phyloP scores from a whole-genome alignment of 1,284 basidiomycete species.

The Pseudozyma thailandica region DNA sequence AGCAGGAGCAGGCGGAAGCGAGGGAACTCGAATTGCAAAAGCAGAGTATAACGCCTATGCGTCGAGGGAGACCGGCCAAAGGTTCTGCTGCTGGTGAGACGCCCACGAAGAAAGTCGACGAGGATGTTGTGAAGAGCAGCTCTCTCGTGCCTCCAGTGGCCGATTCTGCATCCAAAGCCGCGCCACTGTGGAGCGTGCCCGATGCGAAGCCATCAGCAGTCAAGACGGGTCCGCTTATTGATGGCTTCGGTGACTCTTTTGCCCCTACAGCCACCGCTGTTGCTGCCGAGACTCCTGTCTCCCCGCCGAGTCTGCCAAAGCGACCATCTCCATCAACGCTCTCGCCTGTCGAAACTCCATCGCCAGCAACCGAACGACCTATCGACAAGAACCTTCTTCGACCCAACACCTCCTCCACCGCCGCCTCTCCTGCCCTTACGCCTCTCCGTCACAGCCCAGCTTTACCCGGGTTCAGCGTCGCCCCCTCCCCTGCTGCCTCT shows the following conservation, averaged over 20 bases:
- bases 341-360: slow-evolving; percentile 12
- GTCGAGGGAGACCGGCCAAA: slow-evolving; percentile 67
- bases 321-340: slow-evolving; percentile 19
- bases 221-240: slow-evolving; percentile 32
- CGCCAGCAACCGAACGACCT: slow-evolving; percentile 3
- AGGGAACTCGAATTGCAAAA: slow-evolving; percentile 47
- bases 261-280: slow-evolving; percentile 6
- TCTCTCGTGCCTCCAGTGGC: slow-evolving; percentile 4
- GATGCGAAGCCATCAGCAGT: slow-evolving; percentile 9
- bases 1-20: slow-evolving; percentile 47
- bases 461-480: slow-evolving; percentile 49
- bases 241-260: slow-evolving; percentile 47
- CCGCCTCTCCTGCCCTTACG: slow-evolving; percentile 32
- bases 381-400: slow-evolving; percentile 36
- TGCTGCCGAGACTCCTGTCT: slow-evolving; percentile 4
- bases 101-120: slow-evolving; percentile 14
- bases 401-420: slow-evolving; percentile 21
- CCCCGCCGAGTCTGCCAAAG: slow-evolving; percentile 23
- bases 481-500: slow-evolving; percentile 30
- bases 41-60: slow-evolving; percentile 68
- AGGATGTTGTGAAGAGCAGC: slow-evolving; percentile 8
- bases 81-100: slow-evolving; percentile 15
- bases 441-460: slow-evolving; percentile 51
- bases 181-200: slow-evolving; percentile 17
- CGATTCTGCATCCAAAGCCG: slow-evolving; percentile 7